Evolutionary conservation across 2,329 filamentous ascomycete genomes (phyloP), one percentile per base, ranked within the genome.

Genomic region (Diaporthe eres): DNA sequence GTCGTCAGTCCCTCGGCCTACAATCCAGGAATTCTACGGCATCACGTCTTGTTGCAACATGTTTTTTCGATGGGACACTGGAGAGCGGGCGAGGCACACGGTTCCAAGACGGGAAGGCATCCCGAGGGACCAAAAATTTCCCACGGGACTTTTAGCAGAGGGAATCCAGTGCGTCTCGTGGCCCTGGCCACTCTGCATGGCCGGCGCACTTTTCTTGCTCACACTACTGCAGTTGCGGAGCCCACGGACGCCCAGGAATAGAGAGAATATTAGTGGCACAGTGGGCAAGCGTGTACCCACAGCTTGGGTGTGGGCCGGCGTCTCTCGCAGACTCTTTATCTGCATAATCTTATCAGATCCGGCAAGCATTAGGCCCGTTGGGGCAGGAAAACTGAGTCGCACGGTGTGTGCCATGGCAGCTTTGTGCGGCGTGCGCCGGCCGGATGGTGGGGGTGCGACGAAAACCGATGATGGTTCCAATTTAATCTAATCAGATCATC

Each of bases 401-500:
- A 68, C 65, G 22, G 65, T 68, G 65, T 39, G 60, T 28, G 60
- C 15, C n/a, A 31, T n/a, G 1, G n/a, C 39, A 44, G 19, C 10
- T 34, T 34, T 34, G 10, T 25, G 61, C 44, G 44, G 63, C 19
- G 28, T 67, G 44, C 63, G 44, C 42, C 63, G 63, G 44, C 31
- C 31, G 44, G 44, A 37, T 51, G 44, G 61, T 67, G 61, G 63
- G 44, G 63, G 44, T 22, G 5, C 15, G 28, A n/a, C 37, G 15
- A 68, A 39, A 5, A 17, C 28, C 19, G 28, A 34, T 34, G 28
- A 5, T 13, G 28, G 47, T 13, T 13, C 65, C 47, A 53, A 25
- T 53, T 68, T 53, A 68, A 68, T 68, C 65, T 68, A 68, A 68
- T 68, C 65, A 68, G 65, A 68, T 68, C 65, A 53, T 68, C 65